phyloP scores from a whole-genome alignment of 2,329 filamentous ascomycete genomes.

The Aspergillus sp. region DNA sequence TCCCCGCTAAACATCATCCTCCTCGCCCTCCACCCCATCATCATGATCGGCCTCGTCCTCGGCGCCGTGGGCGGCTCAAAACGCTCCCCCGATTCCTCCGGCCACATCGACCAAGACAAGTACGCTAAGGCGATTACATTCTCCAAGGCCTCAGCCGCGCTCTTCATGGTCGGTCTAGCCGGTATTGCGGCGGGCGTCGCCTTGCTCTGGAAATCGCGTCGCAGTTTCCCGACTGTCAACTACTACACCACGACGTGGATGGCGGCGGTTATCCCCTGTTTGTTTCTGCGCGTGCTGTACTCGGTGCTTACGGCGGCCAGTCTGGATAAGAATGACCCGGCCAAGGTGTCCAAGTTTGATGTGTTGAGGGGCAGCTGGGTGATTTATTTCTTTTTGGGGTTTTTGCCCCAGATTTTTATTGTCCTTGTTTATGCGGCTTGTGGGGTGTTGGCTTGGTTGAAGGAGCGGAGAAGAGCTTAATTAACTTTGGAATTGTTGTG shows the following conservation, averaged over 20 bases:
- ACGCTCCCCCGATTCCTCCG: neutral
- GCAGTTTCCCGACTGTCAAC: neutral
- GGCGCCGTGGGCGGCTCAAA: neutral
- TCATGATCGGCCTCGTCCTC: neutral
- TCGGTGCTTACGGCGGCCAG: neutral
- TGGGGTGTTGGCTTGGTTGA: neutral
- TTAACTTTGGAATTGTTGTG: too few species aligned
- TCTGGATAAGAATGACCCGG: neutral
- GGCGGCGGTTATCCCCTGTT: neutral
- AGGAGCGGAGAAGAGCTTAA: neutral
- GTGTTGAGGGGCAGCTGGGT: neutral
- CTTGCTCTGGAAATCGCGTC: neutral
- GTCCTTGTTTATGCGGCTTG: neutral
- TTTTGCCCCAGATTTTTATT: neutral
- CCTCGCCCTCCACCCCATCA: neutral
- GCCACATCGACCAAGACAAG: neutral
- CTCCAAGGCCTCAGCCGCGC: neutral
- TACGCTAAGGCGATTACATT: neutral
- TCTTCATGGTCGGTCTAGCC: neutral
- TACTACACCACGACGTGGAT: neutral
- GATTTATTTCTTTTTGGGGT: neutral
- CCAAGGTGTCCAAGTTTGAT: neutral
- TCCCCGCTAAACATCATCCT: neutral
- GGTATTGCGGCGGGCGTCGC: neutral
- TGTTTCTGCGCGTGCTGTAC: neutral